phyloP scores from a whole-genome alignment of 345 rosid genomes.

The Anacardium occidentale region DNA sequence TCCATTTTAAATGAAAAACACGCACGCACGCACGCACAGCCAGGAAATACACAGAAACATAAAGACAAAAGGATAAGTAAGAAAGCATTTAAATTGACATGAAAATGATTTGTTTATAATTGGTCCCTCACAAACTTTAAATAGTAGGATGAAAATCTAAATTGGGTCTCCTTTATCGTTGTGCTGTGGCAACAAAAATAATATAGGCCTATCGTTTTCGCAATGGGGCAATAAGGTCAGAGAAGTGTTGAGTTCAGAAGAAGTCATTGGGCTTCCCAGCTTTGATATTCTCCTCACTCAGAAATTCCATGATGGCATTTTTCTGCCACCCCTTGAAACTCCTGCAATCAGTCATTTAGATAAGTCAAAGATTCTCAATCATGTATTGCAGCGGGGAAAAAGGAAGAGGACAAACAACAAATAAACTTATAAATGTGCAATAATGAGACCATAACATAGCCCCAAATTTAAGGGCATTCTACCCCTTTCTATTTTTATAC shows the following conservation, averaged over 20 bases:
- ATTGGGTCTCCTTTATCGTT: too few relatives aligned
- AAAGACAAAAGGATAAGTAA: too few relatives aligned
- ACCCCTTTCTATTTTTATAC: too few relatives aligned
- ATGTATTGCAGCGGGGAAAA: background rate
- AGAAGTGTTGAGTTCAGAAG: background rate
- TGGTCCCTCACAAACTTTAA: too few relatives aligned
- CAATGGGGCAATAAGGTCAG: background rate
- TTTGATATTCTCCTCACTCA: constrained; percentile 57
- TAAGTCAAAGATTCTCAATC: background rate
- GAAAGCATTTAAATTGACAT: too few relatives aligned
- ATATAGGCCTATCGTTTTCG: background rate
- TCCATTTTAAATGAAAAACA: too few relatives aligned
- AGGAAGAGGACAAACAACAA: background rate
- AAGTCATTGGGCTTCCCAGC: constrained; percentile 66
- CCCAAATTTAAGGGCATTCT: background rate
- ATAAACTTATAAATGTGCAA: background rate
- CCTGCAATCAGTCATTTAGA: constrained; percentile 38
- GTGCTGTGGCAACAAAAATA: background rate
- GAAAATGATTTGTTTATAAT: too few relatives aligned
- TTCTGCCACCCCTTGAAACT: constrained; percentile 96
- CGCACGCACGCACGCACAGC: too few relatives aligned
- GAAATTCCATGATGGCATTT: constrained; percentile 61
- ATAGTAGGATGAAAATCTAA: too few relatives aligned
- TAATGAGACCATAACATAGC: background rate
- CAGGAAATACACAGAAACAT: too few relatives aligned